Conservation (phyloP, 495 filamentous ascomycete species). For the Penicillium riverlandense region DNA sequence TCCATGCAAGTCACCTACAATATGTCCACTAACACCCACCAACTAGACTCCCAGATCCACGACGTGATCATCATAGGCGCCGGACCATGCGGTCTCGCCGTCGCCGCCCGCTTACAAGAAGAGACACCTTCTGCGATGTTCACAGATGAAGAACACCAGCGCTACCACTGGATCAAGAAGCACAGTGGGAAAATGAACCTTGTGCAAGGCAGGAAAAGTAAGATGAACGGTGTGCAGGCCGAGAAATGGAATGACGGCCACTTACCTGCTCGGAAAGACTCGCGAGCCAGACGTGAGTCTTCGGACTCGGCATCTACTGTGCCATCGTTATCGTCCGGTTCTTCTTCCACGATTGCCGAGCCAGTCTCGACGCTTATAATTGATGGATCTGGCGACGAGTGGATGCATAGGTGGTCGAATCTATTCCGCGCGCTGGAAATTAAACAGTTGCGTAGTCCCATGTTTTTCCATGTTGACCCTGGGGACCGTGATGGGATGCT, state of each 20-base stretch:
- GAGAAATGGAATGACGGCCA: constrained; percentile 21
- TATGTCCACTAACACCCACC: neutral
- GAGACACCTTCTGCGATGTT: constrained; percentile 56
- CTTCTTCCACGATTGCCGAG: constrained; percentile 19
- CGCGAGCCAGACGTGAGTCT: constrained; percentile 12
- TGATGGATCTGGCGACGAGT: constrained; percentile 43
- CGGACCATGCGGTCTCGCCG: constrained; percentile 55
- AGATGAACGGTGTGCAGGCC: constrained; percentile 22
- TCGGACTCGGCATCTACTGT: constrained; percentile 20
- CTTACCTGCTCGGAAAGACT: constrained; percentile 11
- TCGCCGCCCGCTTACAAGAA: constrained; percentile 52
- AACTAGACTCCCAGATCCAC: constrained; percentile 28
- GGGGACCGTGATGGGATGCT: constrained; percentile 56
- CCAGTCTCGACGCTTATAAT: constrained; percentile 36
- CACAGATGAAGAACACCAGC: constrained; percentile 58
- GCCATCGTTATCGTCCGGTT: constrained; percentile 17
- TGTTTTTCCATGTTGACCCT: constrained; percentile 63
- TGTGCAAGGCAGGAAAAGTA: constrained; percentile 21
- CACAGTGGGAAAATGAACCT: constrained; percentile 42
- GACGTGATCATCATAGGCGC: constrained; percentile 58
- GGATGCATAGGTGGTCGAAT: constrained; percentile 52
- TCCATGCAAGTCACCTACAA: no score
- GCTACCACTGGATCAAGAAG: constrained; percentile 57
- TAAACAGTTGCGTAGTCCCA: constrained; percentile 53
- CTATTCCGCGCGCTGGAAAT: constrained; percentile 52